Conservation (phyloP, 140 eudicot species). For the Stevia rebaudiana region DNA sequence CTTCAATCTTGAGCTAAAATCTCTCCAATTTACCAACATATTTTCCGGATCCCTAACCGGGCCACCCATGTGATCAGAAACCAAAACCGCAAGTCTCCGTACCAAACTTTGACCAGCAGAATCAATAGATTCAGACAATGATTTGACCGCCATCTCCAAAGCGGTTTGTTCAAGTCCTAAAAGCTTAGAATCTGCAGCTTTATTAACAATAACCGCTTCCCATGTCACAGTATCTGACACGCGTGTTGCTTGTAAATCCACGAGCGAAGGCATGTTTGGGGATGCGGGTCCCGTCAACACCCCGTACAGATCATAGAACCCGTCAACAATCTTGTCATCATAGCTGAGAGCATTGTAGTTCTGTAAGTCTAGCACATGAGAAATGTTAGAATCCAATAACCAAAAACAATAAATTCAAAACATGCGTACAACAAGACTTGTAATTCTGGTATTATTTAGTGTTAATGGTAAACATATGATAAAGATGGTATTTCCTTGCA, state of each 20-base stretch:
- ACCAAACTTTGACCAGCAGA: constrained; percentile 37
- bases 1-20: constrained; percentile 47
- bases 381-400: constrained; percentile 39
- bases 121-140: constrained; percentile 44
- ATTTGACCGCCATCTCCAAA: constrained; percentile 45
- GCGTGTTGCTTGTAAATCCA: constrained; percentile 69
- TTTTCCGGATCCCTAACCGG: constrained; percentile 76
- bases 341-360: constrained; percentile 92
- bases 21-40: constrained; percentile 76
- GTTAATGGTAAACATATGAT: not conserved
- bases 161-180: constrained; percentile 64
- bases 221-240: constrained; percentile 62
- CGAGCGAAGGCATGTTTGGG: constrained; percentile 76
- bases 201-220: constrained; percentile 85
- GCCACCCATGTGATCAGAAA: constrained; percentile 93
- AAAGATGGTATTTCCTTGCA: not conserved
- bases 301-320: constrained; percentile 89
- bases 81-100: constrained; percentile 64
- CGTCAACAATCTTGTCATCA: constrained; percentile 92
- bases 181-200: constrained; percentile 67
- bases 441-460: not conserved
- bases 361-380: constrained; percentile 79
- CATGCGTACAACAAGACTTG: not conserved
- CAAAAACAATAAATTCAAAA: not conserved
- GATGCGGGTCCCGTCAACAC: constrained; percentile 43